Evolutionary conservation across 2,329 filamentous ascomycete species (phyloP).

Genomic region (Neonectria punicea): DNA sequence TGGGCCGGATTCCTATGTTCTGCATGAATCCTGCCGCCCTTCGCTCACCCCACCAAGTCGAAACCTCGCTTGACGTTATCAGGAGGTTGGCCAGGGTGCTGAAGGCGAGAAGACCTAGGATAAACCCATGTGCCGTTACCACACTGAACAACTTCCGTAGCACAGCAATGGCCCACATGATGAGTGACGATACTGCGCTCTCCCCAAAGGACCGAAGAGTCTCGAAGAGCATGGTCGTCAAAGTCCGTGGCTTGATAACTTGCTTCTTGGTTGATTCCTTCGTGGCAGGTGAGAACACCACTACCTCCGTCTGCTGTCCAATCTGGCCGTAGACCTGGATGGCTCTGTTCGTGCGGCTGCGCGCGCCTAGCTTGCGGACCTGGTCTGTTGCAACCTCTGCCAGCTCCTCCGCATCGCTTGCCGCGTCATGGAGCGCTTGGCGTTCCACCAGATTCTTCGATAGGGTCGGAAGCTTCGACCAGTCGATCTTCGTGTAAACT

Average conservation of each 20-base stretch:
- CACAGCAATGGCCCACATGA: constrained; percentile 79
- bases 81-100: constrained; percentile 80
- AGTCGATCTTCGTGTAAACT: constrained; percentile 88
- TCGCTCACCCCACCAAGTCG: constrained; percentile 87
- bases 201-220: constrained; percentile 77
- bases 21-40: constrained; percentile 84
- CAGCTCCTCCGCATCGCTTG: constrained; percentile 77
- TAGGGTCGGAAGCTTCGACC: constrained; percentile 75
- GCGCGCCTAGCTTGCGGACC: constrained; percentile 77
- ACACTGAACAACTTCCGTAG: constrained; percentile 74
- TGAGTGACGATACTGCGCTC: constrained; percentile 78
- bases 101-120: constrained; percentile 74
- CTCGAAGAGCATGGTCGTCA: constrained; percentile 78
- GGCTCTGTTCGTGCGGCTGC: constrained; percentile 79
- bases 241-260: constrained; percentile 68
- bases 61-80: constrained; percentile 77
- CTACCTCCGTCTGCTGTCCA: constrained; percentile 73
- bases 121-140: constrained; percentile 76
- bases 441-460: constrained; percentile 71
- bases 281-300: constrained; percentile 66
- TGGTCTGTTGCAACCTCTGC: constrained; percentile 82
- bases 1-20: constrained; percentile 81
- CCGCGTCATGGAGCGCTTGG: constrained; percentile 80
- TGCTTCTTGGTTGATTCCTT: constrained; percentile 63
- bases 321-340: constrained; percentile 83